Evolutionary conservation across 148 eudicot genomes (phyloP).

Genomic region (Limonium bicolor): DNA sequence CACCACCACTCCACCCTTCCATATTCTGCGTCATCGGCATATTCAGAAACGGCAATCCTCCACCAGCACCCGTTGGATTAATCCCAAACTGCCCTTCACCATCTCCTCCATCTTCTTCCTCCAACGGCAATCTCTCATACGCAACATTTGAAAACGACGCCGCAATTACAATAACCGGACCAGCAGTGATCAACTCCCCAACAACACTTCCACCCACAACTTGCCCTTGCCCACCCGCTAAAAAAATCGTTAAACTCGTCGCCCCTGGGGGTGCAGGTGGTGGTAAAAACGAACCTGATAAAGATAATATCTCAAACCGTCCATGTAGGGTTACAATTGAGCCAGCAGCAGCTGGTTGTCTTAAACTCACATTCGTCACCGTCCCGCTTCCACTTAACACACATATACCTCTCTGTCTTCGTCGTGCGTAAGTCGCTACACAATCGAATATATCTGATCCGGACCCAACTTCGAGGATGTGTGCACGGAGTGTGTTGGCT

Average conservation of each 20-base stretch:
- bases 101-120: no score
- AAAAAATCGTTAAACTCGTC: constrained; percentile 23
- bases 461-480: constrained; percentile 24
- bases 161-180: constrained; percentile 40
- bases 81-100: no score
- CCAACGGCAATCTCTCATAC: constrained; percentile 27
- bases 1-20: no score
- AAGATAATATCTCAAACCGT: constrained; percentile 29
- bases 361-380: constrained; percentile 24
- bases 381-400: constrained; percentile 27
- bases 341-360: constrained; percentile 28
- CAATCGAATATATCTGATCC: constrained; percentile 24
- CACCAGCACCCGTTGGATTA: no score
- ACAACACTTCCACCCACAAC: no score
- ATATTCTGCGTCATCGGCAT: no score
- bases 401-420: constrained; percentile 25
- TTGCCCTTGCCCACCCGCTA: no score
- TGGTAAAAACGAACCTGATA: constrained; percentile 34
- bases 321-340: constrained; percentile 23
- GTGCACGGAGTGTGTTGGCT: constrained; percentile 26
- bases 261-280: constrained; percentile 28
- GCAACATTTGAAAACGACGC: constrained; percentile 21
- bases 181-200: constrained; percentile 25
- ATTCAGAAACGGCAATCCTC: no score
- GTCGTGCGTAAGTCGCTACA: constrained; percentile 19